phyloP scores from a whole-genome alignment of 2,329 filamentous ascomycete species.

The Cladophialophora exuberans region DNA sequence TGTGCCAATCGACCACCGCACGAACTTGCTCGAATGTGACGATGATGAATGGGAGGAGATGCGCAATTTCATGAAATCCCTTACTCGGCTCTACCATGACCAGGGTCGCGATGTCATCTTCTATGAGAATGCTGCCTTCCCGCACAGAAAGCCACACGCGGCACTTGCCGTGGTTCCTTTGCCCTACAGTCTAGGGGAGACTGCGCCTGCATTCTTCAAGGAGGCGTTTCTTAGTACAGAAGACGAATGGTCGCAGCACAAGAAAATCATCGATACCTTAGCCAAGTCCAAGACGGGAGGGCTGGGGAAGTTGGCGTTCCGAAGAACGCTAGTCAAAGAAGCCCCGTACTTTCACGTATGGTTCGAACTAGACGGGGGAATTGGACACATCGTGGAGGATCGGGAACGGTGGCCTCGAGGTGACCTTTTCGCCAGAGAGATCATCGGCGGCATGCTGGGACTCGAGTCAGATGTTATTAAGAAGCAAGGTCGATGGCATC shows the following conservation, averaged over 20 bases:
- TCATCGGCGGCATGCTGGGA: conserved; percentile 91
- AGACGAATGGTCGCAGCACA: conserved; percentile 94
- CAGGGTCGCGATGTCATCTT: conserved; percentile 92
- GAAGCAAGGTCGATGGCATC: conserved; percentile 83
- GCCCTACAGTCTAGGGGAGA: conserved; percentile 88
- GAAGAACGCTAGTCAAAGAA: conserved; percentile 82
- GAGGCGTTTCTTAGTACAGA: conserved; percentile 89
- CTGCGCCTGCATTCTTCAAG: conserved; percentile 89
- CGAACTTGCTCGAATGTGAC: conserved; percentile 94
- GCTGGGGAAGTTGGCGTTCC: conserved; percentile 79
- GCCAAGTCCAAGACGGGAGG: conserved; percentile 58
- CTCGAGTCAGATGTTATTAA: conserved; percentile 80
- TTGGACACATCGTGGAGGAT: conserved; percentile 93
- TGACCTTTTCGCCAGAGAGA: conserved; percentile 89
- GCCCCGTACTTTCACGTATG: conserved; percentile 99
- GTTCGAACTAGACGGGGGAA: conserved; percentile 88
- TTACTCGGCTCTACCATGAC: conserved; percentile 92
- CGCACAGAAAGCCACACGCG: conserved; percentile 78
- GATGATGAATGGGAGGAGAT: conserved; percentile 99
- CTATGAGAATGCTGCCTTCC: conserved; percentile 92
- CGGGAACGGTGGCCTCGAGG: conserved; percentile 81
- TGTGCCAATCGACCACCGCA: conserved; percentile 82
- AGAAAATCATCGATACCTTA: conserved; percentile 87
- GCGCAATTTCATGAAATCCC: conserved; percentile 96
- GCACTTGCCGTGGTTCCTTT: conserved; percentile 85